Evolutionary conservation across 805 yeast genomes (phyloP).

Genomic region (Cyberlindnera mycetangii): DNA sequence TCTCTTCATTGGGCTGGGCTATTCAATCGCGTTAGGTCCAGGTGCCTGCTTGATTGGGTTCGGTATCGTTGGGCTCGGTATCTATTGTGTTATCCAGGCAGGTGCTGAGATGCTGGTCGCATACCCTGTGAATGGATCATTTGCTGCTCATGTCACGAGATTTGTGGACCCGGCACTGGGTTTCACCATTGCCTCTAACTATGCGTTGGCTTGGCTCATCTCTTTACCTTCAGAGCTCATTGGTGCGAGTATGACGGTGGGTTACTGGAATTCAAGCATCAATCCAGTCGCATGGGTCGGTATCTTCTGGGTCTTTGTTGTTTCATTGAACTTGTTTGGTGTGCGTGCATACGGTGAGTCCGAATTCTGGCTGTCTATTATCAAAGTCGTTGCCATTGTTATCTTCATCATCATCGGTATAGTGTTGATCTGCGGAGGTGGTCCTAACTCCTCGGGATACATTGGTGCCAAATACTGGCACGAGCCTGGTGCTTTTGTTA

Average conservation of each 20-base stretch:
- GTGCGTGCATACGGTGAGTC: slow-evolving; percentile 55
- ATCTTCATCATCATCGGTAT: slow-evolving; percentile 51
- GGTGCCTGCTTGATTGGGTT: slow-evolving; percentile 62
- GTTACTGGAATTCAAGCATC: slow-evolving; percentile 47
- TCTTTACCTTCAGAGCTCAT: slow-evolving; percentile 58
- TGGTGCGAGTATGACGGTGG: slow-evolving; percentile 55
- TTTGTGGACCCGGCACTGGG: slow-evolving; percentile 57
- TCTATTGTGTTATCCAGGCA: slow-evolving; percentile 59
- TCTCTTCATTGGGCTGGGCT: slow-evolving; percentile 62
- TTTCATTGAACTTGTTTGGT: slow-evolving; percentile 47
- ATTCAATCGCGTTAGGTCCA: slow-evolving; percentile 57
- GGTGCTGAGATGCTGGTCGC: slow-evolving; percentile 53
- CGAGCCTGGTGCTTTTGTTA: slow-evolving; percentile 51
- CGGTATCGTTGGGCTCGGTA: slow-evolving; percentile 51
- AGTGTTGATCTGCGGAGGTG: slow-evolving; percentile 43
- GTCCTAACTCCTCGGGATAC: slow-evolving; percentile 41
- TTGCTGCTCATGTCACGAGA: slow-evolving; percentile 46
- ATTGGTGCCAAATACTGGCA: slow-evolving; percentile 45
- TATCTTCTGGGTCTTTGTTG: slow-evolving; percentile 47
- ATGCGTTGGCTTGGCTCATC: slow-evolving; percentile 54
- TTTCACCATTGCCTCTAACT: slow-evolving; percentile 51
- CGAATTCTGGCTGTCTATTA: slow-evolving; percentile 44
- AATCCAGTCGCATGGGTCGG: slow-evolving; percentile 61
- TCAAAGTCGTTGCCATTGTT: slow-evolving; percentile 44
- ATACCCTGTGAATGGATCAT: slow-evolving; percentile 53